Evolutionary conservation across 352 stramenopile genomes (phyloP), one percentile per base, ranked within the genome.

Genomic region (Phytopythium vexans): DNA sequence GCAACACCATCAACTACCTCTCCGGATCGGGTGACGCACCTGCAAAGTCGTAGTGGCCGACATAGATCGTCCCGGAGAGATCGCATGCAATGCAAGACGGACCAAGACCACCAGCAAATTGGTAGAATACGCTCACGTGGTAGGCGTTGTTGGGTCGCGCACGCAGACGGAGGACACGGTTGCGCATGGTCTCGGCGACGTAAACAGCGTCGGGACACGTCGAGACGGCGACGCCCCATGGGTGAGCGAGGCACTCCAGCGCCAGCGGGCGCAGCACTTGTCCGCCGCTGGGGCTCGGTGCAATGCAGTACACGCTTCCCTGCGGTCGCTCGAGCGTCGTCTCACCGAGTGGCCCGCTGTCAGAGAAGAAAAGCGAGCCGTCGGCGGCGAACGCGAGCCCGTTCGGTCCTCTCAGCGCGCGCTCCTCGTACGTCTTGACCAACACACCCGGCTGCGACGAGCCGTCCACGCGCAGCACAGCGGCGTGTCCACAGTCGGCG

Each of bases 31-130:
- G 21, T 27, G 21, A 27, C 8, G n/a, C 50, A 87, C 78, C 79
- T 53, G 81, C 70, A 72, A 94, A 91, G 58, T 95, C 84, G 56
- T 83, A 95, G 52, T 89, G 81, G 2, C 83, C 86, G 14, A 96
- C 83, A 52, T 90, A 95, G 16, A 96, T 51, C 3, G 55, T 60
- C 3, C 80, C 82, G 27, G 69, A 68, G 6, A 55, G 58, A n/a
- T 87, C 82, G 43, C 74, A 89, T 11, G 66, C 79, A 34, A 94
- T 49, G 33, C 83, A 84, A 2, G 83, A 94, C 8, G 86, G 87
- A 0, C 87, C 86, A 54, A 96, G 66, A 10, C 81, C 78, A 3
- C 88, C 88, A 10, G 70, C 63, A 52, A 95, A 95, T 60, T 94
- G 82, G 52, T 92, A 66, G 35, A 95, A 93, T 11, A 96, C 86